Conservation (phyloP, 1,284 basidiomycete genomes). For the Cronartium quercuum region DNA sequence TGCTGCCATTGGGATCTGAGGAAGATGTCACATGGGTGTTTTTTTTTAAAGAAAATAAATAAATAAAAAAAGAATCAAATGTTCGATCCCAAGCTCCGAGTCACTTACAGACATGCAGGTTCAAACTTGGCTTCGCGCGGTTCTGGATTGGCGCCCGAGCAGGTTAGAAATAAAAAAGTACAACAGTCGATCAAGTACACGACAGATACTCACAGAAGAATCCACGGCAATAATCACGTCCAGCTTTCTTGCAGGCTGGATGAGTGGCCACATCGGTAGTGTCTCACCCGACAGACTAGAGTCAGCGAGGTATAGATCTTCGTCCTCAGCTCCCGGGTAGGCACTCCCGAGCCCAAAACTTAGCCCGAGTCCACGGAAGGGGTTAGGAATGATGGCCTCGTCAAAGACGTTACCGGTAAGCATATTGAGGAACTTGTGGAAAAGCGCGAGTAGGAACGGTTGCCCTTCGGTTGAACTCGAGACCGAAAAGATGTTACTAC, state of each 20-base stretch:
- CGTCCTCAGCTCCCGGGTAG: slow-evolving; percentile 11
- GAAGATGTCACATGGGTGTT: too few relatives aligned
- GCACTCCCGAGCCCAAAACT: slow-evolving; percentile 26
- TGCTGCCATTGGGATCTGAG: slow-evolving; percentile 37
- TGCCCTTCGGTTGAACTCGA: slow-evolving; percentile 18
- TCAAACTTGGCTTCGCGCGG: slow-evolving; percentile 36
- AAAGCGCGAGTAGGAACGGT: slow-evolving; percentile 16
- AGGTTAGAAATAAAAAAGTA: not conserved
- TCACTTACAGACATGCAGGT: slow-evolving; percentile 25
- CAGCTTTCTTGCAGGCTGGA: slow-evolving; percentile 46
- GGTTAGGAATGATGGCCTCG: slow-evolving; percentile 38
- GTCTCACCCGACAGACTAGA: slow-evolving; percentile 42
- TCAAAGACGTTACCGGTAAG: slow-evolving; percentile 31
- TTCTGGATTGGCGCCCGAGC: not conserved
- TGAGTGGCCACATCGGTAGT: slow-evolving; percentile 47
- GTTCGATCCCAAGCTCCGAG: not conserved
- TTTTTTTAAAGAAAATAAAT: too few relatives aligned
- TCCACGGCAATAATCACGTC: slow-evolving; percentile 45
- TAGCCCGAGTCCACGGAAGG: slow-evolving; percentile 35
- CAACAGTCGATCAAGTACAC: not conserved
- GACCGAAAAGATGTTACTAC: slow-evolving; percentile 28
- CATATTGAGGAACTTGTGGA: slow-evolving; percentile 31
- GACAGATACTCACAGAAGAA: slow-evolving; percentile 11
- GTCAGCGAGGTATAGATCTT: slow-evolving; percentile 32
- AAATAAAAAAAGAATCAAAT: not conserved